Evolutionary conservation across 805 yeast genomes (phyloP), one percentile per base, ranked within the genome.

Genomic region (Schwanniomyces occidentalis): DNA sequence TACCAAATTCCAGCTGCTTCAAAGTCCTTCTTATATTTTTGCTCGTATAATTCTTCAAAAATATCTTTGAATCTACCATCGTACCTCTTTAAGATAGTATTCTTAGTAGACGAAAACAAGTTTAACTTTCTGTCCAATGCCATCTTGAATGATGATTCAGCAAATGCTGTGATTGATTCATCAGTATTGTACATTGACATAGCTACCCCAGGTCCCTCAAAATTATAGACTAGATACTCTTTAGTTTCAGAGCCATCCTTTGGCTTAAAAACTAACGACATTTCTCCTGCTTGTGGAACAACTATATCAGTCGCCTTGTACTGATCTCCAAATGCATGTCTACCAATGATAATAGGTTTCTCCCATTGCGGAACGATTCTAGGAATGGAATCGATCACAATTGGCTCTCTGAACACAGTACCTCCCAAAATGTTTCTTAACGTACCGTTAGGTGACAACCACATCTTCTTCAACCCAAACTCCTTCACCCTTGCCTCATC

Each of bases 291-390:
- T 37, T 76, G 76, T 29, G 89, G 85, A 25, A 90, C 69, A 10
- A 88, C 80, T 35, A 83, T 65, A 59, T 91, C 96, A 31, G 95
- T 85, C 45, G 96, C 95, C 69, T 83, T 85, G 73, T 91, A 91
- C 69, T 91, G 98, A 63, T 91, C 98, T 45, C 97, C 98, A 60
- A 78, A 87, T 17, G 97, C 98, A 52, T 91, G 98, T 71, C 98
- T 86, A 36, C 98, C 98, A 61, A 91, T 91, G 54, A 90, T 84
- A 59, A 91, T 91, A 41, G 98, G 96, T 63, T 89, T 73, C 57
- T 87, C 87, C 98, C 98, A 91, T 40, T 84, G 84, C 28, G 95
- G 87, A 14, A 91, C 83, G 42, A 89, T 73, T 48, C 96, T 73
- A 37, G 98, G 98, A 52, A 91, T 84, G 49, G 78, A 69, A 39